These are phyloP conservation scores for Epichloe scottii DNA, from an alignment of 2,329 filamentous ascomycete species.

Conservation along the genomic window DNA sequence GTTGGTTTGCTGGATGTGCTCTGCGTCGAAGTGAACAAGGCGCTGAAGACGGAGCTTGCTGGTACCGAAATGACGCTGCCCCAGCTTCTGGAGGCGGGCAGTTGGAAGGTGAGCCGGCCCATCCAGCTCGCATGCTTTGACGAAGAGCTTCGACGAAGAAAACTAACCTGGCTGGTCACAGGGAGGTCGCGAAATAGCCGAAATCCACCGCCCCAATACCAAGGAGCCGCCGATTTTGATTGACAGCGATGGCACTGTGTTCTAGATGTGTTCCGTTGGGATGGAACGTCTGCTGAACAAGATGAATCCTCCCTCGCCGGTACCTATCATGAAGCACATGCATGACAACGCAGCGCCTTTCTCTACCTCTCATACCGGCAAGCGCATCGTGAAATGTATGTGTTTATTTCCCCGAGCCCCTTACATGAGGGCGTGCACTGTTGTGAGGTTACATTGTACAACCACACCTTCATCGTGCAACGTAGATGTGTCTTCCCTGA, in stretches of 20 bases:
- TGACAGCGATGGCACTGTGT: conserved; percentile 90
- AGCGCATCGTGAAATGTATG: too few species aligned
- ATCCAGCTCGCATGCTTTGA: too few species aligned
- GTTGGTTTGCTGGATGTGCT: conserved; percentile 46
- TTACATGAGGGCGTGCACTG: too few species aligned
- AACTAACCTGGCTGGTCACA: conserved; percentile 12
- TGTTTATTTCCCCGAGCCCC: too few species aligned
- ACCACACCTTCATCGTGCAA: too few species aligned
- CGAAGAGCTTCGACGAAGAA: too few species aligned
- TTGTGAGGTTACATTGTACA: too few species aligned
- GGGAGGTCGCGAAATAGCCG: conserved; percentile 92
- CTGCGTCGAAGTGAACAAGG: conserved; percentile 43
- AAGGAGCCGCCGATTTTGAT: conserved; percentile 96
- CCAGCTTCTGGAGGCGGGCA: conserved; percentile 89
- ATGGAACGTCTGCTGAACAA: background rate
- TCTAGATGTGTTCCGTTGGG: conserved; percentile 37
- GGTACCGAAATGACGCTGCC: conserved; percentile 65
- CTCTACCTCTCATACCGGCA: too few species aligned
- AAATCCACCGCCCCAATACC: conserved; percentile 89
- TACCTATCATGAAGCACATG: background rate
- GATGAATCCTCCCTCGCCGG: background rate
- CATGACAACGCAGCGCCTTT: background rate
- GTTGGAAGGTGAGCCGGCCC: conserved; percentile 70
- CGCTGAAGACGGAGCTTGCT: conserved; percentile 48
- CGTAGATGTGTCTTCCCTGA: too few species aligned